Percentiles rank a stretch among this genome's conserved stretches.
Conservation (phyloP, 805 yeast genomes). For the Ogataea populi-albae region DNA sequence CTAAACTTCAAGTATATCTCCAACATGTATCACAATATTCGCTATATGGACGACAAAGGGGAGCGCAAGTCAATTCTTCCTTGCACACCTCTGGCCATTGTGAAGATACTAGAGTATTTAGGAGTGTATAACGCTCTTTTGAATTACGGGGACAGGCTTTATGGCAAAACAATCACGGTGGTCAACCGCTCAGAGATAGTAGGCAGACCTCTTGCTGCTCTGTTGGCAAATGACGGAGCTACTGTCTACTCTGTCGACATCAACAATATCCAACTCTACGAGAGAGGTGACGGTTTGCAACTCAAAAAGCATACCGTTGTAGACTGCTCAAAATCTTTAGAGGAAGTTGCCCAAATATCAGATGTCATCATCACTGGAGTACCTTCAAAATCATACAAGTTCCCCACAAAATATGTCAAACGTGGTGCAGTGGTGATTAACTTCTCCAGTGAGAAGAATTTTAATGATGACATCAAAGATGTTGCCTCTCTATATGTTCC, state of each 20-base stretch:
- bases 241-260: conserved; percentile 90
- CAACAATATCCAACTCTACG: conserved; percentile 82
- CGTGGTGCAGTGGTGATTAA: conserved; percentile 91
- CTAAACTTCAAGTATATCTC: conserved; percentile 86
- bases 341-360: conserved; percentile 66
- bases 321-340: conserved; percentile 50
- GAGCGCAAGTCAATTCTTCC: conserved; percentile 84
- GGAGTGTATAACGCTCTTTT: conserved; percentile 81
- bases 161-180: conserved; percentile 87
- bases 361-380: conserved; percentile 97
- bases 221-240: conserved; percentile 96
- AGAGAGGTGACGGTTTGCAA: conserved; percentile 88
- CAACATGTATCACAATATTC: conserved; percentile 89
- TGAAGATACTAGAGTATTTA: conserved; percentile 85
- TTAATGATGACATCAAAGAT: conserved; percentile 74
- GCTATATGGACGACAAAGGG: conserved; percentile 69
- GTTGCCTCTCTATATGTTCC: conserved; percentile 93
- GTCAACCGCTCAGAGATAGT: conserved; percentile 96
- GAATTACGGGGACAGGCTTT: conserved; percentile 86
- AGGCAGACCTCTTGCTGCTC: conserved; percentile 94
- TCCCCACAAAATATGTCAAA: conserved; percentile 75
- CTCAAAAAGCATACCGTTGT: conserved; percentile 79
- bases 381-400: conserved; percentile 78
- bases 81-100: conserved; percentile 94
- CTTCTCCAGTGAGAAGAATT: conserved; percentile 86